A percentile compares a stretch with the other conserved stretches of the same genome.
These are phyloP conservation scores for Trametes cingulata DNA, from an alignment of 768 basidiomycete genomes.

Conservation along the genomic window DNA sequence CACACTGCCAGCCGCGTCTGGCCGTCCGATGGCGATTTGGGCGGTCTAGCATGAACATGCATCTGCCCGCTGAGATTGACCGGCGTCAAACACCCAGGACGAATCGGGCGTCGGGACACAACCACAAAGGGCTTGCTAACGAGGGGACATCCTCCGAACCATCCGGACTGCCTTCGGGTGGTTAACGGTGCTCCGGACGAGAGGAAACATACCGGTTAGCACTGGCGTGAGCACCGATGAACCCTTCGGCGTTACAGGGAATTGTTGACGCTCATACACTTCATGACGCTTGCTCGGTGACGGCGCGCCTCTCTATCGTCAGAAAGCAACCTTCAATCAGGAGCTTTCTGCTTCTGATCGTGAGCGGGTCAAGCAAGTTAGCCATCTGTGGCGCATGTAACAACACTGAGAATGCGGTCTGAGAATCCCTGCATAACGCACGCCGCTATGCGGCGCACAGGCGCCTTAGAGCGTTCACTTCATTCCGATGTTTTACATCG, in stretches of 20 bases:
- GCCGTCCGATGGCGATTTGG: not conserved
- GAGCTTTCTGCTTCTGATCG: not conserved
- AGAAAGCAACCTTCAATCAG: not conserved
- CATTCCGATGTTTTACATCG: slow-evolving; percentile 8
- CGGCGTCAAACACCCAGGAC: not conserved
- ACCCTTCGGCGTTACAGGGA: not conserved
- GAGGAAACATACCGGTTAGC: slow-evolving; percentile 6
- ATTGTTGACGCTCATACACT: not conserved
- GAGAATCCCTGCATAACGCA: not conserved
- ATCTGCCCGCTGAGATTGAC: not conserved
- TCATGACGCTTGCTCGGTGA: not conserved
- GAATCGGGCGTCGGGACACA: not conserved
- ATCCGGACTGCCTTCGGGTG: slow-evolving; percentile 8
- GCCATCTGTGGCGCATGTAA: not conserved
- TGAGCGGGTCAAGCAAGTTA: not conserved
- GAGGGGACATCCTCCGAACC: not conserved
- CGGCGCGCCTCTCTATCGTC: not conserved
- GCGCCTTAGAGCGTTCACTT: not conserved
- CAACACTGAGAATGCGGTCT: not conserved
- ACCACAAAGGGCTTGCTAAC: not conserved
- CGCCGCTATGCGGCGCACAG: not conserved
- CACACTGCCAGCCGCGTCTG: not conserved
- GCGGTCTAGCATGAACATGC: not conserved
- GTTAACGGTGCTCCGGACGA: not conserved
- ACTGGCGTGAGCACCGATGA: slow-evolving; percentile 7